phyloP scores from a whole-genome alignment of 176 grass and related monocot genomes.

The Bromus sterilis region DNA sequence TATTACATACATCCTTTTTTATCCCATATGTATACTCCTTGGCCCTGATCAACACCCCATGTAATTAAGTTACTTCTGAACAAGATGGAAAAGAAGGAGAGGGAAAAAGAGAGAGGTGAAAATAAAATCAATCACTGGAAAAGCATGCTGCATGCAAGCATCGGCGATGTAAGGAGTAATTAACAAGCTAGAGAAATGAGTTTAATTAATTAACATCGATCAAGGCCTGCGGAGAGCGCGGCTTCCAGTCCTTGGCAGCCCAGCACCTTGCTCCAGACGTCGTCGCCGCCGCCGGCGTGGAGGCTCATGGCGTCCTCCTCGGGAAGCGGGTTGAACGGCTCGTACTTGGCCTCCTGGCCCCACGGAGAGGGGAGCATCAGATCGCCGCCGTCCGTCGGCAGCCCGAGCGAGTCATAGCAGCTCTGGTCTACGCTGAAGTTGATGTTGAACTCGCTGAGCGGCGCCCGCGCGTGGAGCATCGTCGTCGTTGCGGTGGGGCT shows the following conservation, averaged over 20 bases:
- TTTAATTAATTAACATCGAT: background rate
- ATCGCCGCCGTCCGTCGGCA: slow-evolving; percentile 13
- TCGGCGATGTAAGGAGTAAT: too few relatives aligned
- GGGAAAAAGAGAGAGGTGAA: background rate
- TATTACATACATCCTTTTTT: background rate
- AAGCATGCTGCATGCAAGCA: too few relatives aligned
- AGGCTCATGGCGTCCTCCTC: slow-evolving; percentile 23
- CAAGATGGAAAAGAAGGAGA: background rate
- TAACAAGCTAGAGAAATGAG: background rate
- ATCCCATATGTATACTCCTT: slow-evolving; percentile 15
- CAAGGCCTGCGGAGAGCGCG: slow-evolving; percentile 29
- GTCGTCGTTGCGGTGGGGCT: background rate
- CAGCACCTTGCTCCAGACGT: slow-evolving; percentile 33
- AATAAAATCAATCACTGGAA: background rate
- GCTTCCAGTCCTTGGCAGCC: slow-evolving; percentile 46
- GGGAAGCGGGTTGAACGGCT: slow-evolving; percentile 25
- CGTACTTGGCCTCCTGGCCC: slow-evolving; percentile 21
- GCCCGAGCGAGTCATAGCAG: slow-evolving; percentile 36
- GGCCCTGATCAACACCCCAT: background rate
- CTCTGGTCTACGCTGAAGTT: slow-evolving; percentile 36
- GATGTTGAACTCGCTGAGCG: slow-evolving; percentile 16
- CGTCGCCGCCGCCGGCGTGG: slow-evolving; percentile 8
- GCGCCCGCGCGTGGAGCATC: background rate
- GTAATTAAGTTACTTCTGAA: slow-evolving; percentile 34
- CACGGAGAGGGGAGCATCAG: slow-evolving; percentile 25